Base-by-base conservation (phyloP, 1,284 basidiomycete species). In the Kwoniella shivajii region DNA sequence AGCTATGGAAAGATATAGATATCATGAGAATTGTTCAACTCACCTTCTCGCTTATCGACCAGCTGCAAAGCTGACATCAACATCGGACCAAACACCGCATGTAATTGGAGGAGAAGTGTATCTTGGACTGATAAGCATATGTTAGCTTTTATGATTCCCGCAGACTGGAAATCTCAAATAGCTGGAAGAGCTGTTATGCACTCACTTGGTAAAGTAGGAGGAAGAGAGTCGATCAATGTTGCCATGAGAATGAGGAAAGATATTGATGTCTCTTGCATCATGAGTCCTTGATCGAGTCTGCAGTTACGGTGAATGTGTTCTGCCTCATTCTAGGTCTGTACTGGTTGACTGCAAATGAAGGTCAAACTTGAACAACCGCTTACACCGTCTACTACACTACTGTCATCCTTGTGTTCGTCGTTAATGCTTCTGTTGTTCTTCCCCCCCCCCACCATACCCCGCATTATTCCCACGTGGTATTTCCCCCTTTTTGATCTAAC, bases 1-100 rank as follows among this genome's bases (percentile, higher is more conserved):
- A 6, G 4, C 41, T 4, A 26, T 42, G 20, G 27, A 7, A 42
- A 39, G 18, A 18, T 6, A 13, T 39, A 6, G 18, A 27, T 18
- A 24, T 11, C 4, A 6, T 30, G 6, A 47, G 20, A 33, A 26
- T 9, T 20, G 13, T 16, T n/a, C 22, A 16, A 50, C 71, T 53
- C 42, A 74, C 74, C 73, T 47, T 75, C 74, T 29, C 70, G 57
- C 20, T 68, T 44, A 55, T 76, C 74, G 1, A 74, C 63, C 11
- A 76, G 64, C 61, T 75, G 72, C 9, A 76, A 56, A 5, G 74
- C 73, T 2, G 72, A 69, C 26, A 66, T 53, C 22, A 76, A 52
- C 72, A 73, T 75, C 10, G 71, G 61, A 7, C 73, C 74, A 30
- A 76, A 74, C 5, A 76, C 36, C 13, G 63, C 59, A 31, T 75